phyloP scores from a whole-genome alignment of 306 rosid genomes.

The Chamaecrista fasciculata region DNA sequence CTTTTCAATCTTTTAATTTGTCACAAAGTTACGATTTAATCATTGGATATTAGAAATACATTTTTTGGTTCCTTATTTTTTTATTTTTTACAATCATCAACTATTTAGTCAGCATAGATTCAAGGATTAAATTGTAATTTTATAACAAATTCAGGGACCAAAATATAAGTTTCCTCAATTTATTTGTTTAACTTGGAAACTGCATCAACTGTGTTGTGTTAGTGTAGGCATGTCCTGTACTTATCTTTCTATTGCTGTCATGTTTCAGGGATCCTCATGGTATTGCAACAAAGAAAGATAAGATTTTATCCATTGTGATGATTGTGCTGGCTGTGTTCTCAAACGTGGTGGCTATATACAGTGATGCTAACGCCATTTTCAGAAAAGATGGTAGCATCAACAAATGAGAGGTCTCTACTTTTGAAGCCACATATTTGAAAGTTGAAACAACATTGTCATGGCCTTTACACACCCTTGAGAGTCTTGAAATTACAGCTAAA shows the following conservation, averaged over 20 bases:
- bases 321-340: slow-evolving; percentile 72
- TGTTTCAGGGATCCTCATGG: slow-evolving; percentile 62
- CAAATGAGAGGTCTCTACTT: not conserved
- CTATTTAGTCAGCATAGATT: too few relatives aligned
- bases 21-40: too few relatives aligned
- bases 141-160: too few relatives aligned
- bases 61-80: too few relatives aligned
- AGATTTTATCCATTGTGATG: slow-evolving; percentile 62
- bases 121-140: too few relatives aligned
- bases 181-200: slow-evolving; percentile 3
- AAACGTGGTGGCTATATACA: slow-evolving; percentile 57
- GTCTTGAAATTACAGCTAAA: not conserved
- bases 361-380: slow-evolving; percentile 41
- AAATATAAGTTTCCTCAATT: too few relatives aligned
- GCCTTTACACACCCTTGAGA: not conserved
- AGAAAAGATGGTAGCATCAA: slow-evolving; percentile 9
- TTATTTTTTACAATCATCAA: too few relatives aligned
- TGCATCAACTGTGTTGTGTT: not conserved
- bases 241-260: not conserved
- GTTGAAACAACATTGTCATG: slow-evolving; percentile 1
- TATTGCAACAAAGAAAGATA: slow-evolving; percentile 76
- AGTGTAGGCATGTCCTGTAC: not conserved
- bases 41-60: too few relatives aligned
- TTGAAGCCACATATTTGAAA: slow-evolving; percentile 7
- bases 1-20: too few relatives aligned